phyloP scores from a whole-genome alignment of 2,329 filamentous ascomycete genomes.

The Hypoxylon sp. region DNA sequence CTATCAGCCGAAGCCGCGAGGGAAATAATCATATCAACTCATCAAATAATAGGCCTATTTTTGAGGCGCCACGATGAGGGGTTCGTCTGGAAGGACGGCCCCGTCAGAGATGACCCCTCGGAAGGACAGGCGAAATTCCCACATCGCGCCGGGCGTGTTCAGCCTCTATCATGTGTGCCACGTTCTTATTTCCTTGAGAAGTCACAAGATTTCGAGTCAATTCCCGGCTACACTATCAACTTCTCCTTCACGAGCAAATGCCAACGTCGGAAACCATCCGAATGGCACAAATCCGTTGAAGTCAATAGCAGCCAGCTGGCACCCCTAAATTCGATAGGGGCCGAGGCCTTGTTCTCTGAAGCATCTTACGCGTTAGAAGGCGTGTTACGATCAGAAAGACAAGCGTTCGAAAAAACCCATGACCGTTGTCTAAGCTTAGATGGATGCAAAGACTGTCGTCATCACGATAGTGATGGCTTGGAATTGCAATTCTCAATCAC shows the following conservation, averaged over 20 bases:
- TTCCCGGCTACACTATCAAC: conserved; percentile 60
- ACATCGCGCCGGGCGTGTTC: conserved; percentile 54
- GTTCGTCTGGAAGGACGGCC: conserved; percentile 58
- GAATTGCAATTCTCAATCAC: conserved; percentile 56
- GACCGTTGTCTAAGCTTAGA: conserved; percentile 48
- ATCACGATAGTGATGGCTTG: conserved; percentile 55
- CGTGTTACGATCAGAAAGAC: conserved; percentile 52
- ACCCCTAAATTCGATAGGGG: conserved; percentile 56
- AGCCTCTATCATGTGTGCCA: conserved; percentile 58
- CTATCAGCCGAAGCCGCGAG: conserved; percentile 55
- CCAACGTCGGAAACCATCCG: conserved; percentile 46
- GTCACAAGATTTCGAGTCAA: conserved; percentile 55
- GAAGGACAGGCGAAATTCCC: conserved; percentile 51
- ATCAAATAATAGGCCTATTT: conserved; percentile 61
- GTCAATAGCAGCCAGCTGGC: conserved; percentile 58
- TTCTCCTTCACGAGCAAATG: conserved; percentile 56
- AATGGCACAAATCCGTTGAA: conserved; percentile 52
- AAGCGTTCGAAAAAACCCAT: conserved; percentile 53
- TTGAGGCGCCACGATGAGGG: conserved; percentile 59
- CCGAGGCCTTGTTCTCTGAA: conserved; percentile 58
- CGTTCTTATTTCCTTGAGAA: conserved; percentile 54
- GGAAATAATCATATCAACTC: conserved; percentile 58
- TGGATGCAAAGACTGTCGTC: conserved; percentile 50
- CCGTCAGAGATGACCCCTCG: conserved; percentile 51
- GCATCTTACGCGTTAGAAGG: conserved; percentile 54